Percentiles rank a stretch among this genome's conserved stretches.
phyloP scores from a whole-genome alignment of 2,329 filamentous ascomycete genomes.

The Stachybotrys chlorohalonatus region DNA sequence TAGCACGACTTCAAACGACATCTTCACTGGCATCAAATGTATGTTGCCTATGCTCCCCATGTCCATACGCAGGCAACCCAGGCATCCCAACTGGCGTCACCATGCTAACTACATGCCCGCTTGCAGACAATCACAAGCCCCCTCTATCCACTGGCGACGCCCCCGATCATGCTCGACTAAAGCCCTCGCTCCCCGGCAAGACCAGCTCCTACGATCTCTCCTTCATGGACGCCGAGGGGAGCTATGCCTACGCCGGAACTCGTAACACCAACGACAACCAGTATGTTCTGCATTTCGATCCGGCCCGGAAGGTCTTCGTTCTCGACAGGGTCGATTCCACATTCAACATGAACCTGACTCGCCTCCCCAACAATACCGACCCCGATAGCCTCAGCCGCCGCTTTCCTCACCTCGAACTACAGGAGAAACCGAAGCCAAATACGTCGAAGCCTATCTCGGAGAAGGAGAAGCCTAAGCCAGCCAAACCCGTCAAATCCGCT shows the following conservation, averaged over 20 bases:
- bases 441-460: constrained; percentile 7
- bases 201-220: constrained; percentile 47
- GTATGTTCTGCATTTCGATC: constrained; percentile 68
- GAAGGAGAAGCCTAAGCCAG: constrained; percentile 13
- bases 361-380: constrained; percentile 57
- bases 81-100: too few relatives aligned
- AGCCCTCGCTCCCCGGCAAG: constrained; percentile 37
- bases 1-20: constrained; percentile 45
- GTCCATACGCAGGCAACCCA: background rate
- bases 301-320: constrained; percentile 64
- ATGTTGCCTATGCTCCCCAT: constrained; percentile 13
- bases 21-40: constrained; percentile 55
- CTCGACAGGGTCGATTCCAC: constrained; percentile 75
- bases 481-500: constrained; percentile 13
- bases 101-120: constrained; percentile 4
- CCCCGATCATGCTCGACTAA: constrained; percentile 40
- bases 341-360: constrained; percentile 78
- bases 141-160: constrained; percentile 38
- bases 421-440: constrained; percentile 13
- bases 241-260: constrained; percentile 52
- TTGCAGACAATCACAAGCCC: constrained; percentile 54
- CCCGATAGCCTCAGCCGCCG: constrained; percentile 54
- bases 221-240: constrained; percentile 44
- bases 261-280: constrained; percentile 47
- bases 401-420: constrained; percentile 53